These are phyloP conservation scores for Bryoerythrophyllum caledonicum DNA, from an alignment of 225 moss, liverwort and hornwort genomes.

Conservation along the genomic window DNA sequence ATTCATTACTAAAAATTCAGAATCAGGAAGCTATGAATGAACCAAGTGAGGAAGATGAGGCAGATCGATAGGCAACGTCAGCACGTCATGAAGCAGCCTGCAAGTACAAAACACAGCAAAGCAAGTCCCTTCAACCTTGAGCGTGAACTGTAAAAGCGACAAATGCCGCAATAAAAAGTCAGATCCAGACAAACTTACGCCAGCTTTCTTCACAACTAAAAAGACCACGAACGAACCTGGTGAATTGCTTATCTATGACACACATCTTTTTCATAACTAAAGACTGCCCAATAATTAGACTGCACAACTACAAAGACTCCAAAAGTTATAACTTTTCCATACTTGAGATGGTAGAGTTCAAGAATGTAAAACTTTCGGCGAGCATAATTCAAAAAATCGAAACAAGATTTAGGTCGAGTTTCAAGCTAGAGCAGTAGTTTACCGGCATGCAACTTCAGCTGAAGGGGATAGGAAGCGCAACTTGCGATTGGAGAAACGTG, in stretches of 20 bases:
- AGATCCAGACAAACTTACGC: neutral
- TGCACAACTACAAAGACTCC: conserved; percentile 6
- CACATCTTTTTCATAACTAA: neutral
- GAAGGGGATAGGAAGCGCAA: conserved; percentile 76
- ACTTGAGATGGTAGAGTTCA: neutral
- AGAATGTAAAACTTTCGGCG: neutral
- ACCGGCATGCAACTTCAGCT: conserved; percentile 62
- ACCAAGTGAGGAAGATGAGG: neutral
- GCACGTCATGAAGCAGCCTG: conserved; percentile 79
- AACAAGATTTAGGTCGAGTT: neutral
- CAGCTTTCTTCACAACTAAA: neutral
- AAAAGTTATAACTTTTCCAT: neutral
- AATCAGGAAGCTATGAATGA: neutral
- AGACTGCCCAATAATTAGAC: neutral
- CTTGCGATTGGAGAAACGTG: conserved; percentile 97
- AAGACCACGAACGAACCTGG: neutral
- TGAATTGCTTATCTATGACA: neutral
- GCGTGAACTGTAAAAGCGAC: neutral
- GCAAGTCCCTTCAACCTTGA: conserved; percentile 12
- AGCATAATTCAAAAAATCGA: neutral
- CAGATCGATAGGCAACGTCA: conserved; percentile 68
- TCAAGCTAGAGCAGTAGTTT: conserved; percentile 9
- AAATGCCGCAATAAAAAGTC: neutral
- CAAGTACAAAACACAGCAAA: conserved; percentile 18
- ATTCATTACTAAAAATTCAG: neutral